Base-by-base conservation (phyloP, 495 filamentous ascomycete genomes). In the Cercophora sp. region DNA sequence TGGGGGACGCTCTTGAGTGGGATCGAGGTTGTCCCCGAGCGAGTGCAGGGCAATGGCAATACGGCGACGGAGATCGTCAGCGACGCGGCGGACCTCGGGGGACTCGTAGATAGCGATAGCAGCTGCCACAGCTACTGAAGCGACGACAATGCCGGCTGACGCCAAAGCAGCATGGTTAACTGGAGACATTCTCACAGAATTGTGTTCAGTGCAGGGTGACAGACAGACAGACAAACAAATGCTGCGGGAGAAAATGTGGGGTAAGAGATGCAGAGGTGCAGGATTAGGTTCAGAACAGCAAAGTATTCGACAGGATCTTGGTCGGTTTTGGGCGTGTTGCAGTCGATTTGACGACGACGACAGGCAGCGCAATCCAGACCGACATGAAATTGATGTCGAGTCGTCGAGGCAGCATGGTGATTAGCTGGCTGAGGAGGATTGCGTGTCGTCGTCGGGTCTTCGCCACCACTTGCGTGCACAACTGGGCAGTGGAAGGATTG, bases 71-170 rank as follows among this genome's bases (percentile, higher is more conserved):
- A 87, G 83, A 55, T 83, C 82, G 51, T 86, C 79, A 44, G 90
- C 78, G 74, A 86, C 86, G 70, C 84, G 80, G 60, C 86, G 82
- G 39, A 93, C 76, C 67, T 92, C 85, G 10, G 87, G 88, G 18
- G 82, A 88, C 64, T 93, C 87, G 69, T 95, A 95, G 49, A 92
- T 77, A 31, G 89, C 89, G 48, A 93, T 83, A 5, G 88, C 88
- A 35, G 88, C 88, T 52, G 88, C 88, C 23, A 89, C 83, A 27
- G 89, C 78, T 19, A 91, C 81, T 34, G 85, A 81, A 11, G 88
- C 77, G 54, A 82, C 86, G 59, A 93, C 81, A 13, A 93, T 85
- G 64, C 89, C 80, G 60, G 84, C 89, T 92, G 74, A 66, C 47
- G 72, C 62, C 37, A 73, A 43, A 19, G 58, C 63, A 58, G 70